Conservation (phyloP, 768 basidiomycete species). For the Mycena kentingensis region DNA sequence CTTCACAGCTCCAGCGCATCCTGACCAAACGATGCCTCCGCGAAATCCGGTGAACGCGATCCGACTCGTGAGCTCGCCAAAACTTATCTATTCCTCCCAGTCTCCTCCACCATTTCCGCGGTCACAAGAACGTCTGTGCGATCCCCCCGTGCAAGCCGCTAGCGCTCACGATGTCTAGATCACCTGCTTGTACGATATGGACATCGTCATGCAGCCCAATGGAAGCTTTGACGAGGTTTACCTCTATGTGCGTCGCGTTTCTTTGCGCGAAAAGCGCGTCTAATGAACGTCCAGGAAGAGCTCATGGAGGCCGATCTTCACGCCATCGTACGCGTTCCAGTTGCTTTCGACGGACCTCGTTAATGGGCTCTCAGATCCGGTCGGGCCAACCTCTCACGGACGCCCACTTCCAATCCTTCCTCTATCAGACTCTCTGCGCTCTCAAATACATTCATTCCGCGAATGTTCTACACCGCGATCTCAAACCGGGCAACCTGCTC, state of each 20-base stretch:
- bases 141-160: too few species aligned
- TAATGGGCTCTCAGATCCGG: constrained; percentile 5
- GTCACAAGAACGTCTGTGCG: constrained; percentile 94
- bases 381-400: too few species aligned
- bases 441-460: constrained; percentile 95
- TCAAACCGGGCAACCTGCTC: constrained; percentile 92
- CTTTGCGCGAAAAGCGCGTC: constrained; percentile 1
- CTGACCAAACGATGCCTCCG: constrained; percentile 94
- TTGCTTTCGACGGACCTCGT: neutral
- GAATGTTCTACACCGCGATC: constrained; percentile 94
- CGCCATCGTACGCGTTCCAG: constrained; percentile 72
- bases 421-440: constrained; percentile 56
- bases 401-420: constrained; percentile 82
- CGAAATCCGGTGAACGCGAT: constrained; percentile 78
- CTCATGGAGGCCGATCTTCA: constrained; percentile 99
- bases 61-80: neutral
- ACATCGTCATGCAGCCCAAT: constrained; percentile 89
- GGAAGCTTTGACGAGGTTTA: constrained; percentile 97
- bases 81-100: constrained; percentile 41
- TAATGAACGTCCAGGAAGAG: constrained; percentile 69
- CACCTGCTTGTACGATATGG: constrained; percentile 97
- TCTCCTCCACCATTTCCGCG: constrained; percentile 94
- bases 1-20: constrained; percentile 62
- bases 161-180: constrained; percentile 57
- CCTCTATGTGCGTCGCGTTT: constrained; percentile 64